These are phyloP conservation scores for Cyclanthera cordifolia DNA, from an alignment of 306 rosid genomes.

Conservation along the genomic window DNA sequence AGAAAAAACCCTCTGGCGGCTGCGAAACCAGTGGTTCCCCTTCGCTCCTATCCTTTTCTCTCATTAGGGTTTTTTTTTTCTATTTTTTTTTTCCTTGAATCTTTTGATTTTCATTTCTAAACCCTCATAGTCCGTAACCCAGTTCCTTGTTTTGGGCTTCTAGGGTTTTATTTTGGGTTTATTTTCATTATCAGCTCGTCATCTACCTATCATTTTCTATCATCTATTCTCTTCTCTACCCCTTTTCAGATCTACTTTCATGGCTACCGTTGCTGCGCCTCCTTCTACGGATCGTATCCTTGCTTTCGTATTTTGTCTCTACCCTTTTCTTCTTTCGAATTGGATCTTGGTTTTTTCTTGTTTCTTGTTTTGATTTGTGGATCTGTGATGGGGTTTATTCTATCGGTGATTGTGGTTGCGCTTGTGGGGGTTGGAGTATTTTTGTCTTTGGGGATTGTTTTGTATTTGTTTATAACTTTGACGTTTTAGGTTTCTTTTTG, in stretches of 20 bases:
- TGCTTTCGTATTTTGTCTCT: neutral
- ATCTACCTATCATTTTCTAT: no score
- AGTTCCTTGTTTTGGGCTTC: conserved; percentile 21
- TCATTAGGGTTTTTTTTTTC: conserved; percentile 32
- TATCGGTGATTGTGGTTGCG: neutral
- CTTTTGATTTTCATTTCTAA: no score
- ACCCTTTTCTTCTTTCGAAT: neutral
- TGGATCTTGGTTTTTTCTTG: neutral
- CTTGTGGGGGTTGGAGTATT: neutral
- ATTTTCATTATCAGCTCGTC: neutral
- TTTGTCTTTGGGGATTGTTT: neutral
- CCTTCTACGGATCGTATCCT: conserved; percentile 93
- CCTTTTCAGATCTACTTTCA: neutral
- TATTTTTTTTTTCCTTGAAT: no score
- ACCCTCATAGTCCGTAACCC: conserved; percentile 18
- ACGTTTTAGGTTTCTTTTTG: neutral
- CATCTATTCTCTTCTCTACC: neutral
- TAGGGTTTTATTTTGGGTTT: conserved; percentile 4
- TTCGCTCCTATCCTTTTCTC: neutral
- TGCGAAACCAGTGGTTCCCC: conserved; percentile 50
- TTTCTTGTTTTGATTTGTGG: conserved; percentile 6
- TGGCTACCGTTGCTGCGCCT: conserved; percentile 83
- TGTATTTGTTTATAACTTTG: neutral
- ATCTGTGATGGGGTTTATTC: neutral
- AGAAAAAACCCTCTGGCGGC: conserved; percentile 62